Percentiles rank a stretch among this genome's conserved stretches.
These are phyloP conservation scores for apple (Malus domestica) DNA, from an alignment of 306 rosid species.

Conservation along the genomic window DNA sequence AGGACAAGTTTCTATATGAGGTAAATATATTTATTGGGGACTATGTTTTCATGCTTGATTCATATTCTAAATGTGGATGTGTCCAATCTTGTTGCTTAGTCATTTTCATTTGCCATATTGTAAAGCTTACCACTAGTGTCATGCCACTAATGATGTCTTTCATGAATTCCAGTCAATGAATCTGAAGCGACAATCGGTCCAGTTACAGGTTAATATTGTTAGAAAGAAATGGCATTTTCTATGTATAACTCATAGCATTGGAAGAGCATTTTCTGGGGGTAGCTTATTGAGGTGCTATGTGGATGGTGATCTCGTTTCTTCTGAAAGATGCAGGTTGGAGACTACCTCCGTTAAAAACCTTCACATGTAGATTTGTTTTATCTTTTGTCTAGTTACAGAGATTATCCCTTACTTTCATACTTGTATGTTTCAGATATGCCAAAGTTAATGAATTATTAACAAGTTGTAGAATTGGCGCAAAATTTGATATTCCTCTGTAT, in stretches of 20 bases:
- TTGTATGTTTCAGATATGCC: constrained; percentile 66
- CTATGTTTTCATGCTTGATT: not conserved
- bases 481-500: constrained; percentile 42
- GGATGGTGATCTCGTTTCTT: constrained; percentile 87
- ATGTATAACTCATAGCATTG: constrained; percentile 91
- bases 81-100: constrained; percentile 7
- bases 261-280: constrained; percentile 96
- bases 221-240: constrained; percentile 90
- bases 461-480: constrained; percentile 80
- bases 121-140: constrained; percentile 11
- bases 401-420: constrained; percentile 13
- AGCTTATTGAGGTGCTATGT: constrained; percentile 83
- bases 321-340: constrained; percentile 92
- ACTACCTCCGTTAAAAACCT: not conserved
- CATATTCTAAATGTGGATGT: constrained; percentile 4
- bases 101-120: constrained; percentile 1
- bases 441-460: constrained; percentile 73
- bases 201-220: constrained; percentile 49
- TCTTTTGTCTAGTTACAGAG: constrained; percentile 1
- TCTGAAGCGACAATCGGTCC: constrained; percentile 76
- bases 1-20: constrained; percentile 78
- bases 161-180: constrained; percentile 55
- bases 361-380: not conserved
- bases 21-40: constrained; percentile 32
- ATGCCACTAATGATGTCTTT: constrained; percentile 19